phyloP scores from a whole-genome alignment of 2,329 filamentous ascomycete species.

The Penicillium sp. region DNA sequence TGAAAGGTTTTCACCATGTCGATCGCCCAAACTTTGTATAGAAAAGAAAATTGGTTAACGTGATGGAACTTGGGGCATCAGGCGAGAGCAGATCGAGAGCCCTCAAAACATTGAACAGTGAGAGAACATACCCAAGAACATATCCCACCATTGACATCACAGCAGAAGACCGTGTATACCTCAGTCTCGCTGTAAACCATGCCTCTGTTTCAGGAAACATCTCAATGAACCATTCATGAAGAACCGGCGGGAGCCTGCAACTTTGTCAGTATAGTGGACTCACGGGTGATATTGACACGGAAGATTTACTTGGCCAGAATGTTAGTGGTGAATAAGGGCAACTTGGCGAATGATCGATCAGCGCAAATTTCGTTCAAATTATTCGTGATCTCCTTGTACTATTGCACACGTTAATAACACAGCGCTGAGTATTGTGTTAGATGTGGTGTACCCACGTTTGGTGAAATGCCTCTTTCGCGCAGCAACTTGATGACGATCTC shows the following conservation, averaged over 20 bases:
- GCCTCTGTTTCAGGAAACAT: slow-evolving; percentile 89
- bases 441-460: slow-evolving; percentile 42
- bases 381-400: slow-evolving; percentile 66
- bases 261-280: not conserved
- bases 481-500: slow-evolving; percentile 84
- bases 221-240: slow-evolving; percentile 93
- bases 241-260: slow-evolving; percentile 71
- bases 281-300: not conserved
- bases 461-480: slow-evolving; percentile 66
- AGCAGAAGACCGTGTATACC: slow-evolving; percentile 89
- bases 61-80: not conserved
- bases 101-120: not conserved
- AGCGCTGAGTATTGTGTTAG: not conserved
- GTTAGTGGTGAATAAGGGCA: slow-evolving; percentile 68
- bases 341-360: slow-evolving; percentile 55
- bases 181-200: slow-evolving; percentile 86
- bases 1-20: slow-evolving; percentile 95
- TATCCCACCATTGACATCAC: slow-evolving; percentile 99
- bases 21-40: slow-evolving; percentile 69
- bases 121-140: slow-evolving; percentile 63
- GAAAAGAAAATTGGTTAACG: not conserved
- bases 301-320: slow-evolving; percentile 49
- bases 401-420: slow-evolving; percentile 4
- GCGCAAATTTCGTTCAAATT: slow-evolving; percentile 66
- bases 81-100: not conserved